These are phyloP conservation scores for Vitis cinerea DNA, from an alignment of 164 flowering plant species.

Conservation along the genomic window DNA sequence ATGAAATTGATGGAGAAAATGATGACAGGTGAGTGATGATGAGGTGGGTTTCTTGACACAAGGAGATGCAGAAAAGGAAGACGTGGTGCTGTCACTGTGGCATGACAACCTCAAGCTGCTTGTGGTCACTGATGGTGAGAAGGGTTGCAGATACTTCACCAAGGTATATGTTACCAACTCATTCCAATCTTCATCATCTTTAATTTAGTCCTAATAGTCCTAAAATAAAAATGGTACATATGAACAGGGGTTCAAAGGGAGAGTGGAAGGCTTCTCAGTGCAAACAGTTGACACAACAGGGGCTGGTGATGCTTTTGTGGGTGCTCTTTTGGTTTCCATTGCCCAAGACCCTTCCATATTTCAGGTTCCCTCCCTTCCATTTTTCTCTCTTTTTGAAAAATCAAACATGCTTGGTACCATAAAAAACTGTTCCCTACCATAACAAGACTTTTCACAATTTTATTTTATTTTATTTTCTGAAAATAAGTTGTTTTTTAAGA, in stretches of 20 bases:
- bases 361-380: slow-evolving; percentile 6
- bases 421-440: too few relatives aligned
- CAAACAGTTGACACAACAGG: slow-evolving; percentile 75
- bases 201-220: background rate
- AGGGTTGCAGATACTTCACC: slow-evolving; percentile 80
- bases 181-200: background rate
- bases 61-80: slow-evolving; percentile 50
- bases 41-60: slow-evolving; percentile 67
- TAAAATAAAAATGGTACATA: background rate
- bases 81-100: slow-evolving; percentile 49
- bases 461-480: too few relatives aligned
- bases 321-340: slow-evolving; percentile 44
- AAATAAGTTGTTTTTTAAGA: too few relatives aligned
- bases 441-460: too few relatives aligned
- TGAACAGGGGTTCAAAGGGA: slow-evolving; percentile 59
- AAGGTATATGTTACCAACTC: slow-evolving; percentile 30
- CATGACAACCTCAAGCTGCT: slow-evolving; percentile 58
- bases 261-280: slow-evolving; percentile 51
- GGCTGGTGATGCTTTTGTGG: slow-evolving; percentile 87
- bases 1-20: background rate
- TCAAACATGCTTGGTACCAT: too few relatives aligned
- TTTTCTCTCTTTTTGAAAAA: too few relatives aligned
- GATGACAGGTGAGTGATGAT: slow-evolving; percentile 56
- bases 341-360: slow-evolving; percentile 30
- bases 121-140: slow-evolving; percentile 68